Evolutionary conservation across 371 early-diverging fungal species (phyloP).

Genomic region (Rhizopus stolonifer): DNA sequence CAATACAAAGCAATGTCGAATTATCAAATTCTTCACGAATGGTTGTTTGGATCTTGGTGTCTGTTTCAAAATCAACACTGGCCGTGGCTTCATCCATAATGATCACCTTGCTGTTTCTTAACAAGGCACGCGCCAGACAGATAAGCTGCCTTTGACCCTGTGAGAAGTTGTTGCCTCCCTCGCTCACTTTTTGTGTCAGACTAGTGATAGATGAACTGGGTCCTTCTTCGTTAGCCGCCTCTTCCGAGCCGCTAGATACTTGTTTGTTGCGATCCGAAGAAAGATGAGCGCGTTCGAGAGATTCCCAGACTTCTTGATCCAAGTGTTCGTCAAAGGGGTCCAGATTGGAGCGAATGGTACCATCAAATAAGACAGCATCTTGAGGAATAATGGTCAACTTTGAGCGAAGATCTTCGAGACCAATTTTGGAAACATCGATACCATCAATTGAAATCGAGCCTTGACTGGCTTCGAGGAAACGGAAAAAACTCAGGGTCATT

Average conservation of each 20-base stretch:
- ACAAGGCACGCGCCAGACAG: conserved; percentile 80
- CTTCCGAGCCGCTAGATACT: conserved; percentile 1
- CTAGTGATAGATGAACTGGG: conserved; percentile 47
- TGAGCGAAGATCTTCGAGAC: conserved; percentile 69
- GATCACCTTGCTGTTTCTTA: conserved; percentile 72
- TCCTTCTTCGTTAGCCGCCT: conserved; percentile 33
- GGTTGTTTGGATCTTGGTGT: conserved; percentile 75
- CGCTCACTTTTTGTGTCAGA: conserved; percentile 60
- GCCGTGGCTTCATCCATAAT: conserved; percentile 91
- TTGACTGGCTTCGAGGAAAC: conserved; percentile 69
- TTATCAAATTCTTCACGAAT: conserved; percentile 71
- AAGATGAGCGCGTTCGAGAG: conserved; percentile 57
- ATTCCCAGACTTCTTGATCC: conserved; percentile 74
- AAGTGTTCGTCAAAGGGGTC: conserved; percentile 67
- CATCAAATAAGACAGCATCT: conserved; percentile 84
- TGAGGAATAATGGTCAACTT: conserved; percentile 81
- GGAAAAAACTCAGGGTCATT: conserved; percentile 72
- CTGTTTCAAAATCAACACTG: conserved; percentile 77
- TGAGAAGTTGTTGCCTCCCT: conserved; percentile 80
- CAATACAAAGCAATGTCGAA: conserved; percentile 73
- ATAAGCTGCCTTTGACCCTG: conserved; percentile 90
- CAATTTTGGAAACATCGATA: conserved; percentile 72
- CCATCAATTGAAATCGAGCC: conserved; percentile 80
- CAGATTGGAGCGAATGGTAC: conserved; percentile 68
- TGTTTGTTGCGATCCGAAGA: conserved; percentile 10